These are phyloP conservation scores for Didymella exigua DNA, from an alignment of 2,329 filamentous ascomycete genomes.

Conservation along the genomic window DNA sequence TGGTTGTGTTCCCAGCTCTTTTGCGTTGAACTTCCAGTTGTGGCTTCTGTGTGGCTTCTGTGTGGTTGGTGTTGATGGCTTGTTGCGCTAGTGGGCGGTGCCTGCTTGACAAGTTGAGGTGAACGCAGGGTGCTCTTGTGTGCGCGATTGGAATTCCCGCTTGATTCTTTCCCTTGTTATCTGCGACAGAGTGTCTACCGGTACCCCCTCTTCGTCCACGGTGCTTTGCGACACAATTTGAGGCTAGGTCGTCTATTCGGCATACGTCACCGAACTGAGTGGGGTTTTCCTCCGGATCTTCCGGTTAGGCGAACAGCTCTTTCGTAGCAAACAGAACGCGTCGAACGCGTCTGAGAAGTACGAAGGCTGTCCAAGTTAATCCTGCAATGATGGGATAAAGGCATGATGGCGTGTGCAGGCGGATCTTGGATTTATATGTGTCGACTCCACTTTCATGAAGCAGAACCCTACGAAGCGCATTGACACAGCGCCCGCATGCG, in stretches of 20 bases:
- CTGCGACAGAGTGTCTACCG: too few relatives aligned
- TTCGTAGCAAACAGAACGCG: not conserved
- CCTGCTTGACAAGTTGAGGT: not conserved
- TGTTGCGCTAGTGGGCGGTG: not conserved
- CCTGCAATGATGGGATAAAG: not conserved
- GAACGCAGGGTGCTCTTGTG: not conserved
- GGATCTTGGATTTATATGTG: not conserved
- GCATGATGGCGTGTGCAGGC: not conserved
- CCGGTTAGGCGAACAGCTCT: constrained; percentile 13
- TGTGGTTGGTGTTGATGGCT: constrained; percentile 5
- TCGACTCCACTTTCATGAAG: not conserved
- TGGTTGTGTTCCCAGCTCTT: not conserved
- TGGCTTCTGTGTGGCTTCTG: not conserved
- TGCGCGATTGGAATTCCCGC: not conserved
- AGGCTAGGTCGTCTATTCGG: constrained; percentile 5
- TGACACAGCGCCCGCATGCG: not conserved
- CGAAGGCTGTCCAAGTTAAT: not conserved
- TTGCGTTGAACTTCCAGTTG: not conserved
- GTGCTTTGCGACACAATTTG: not conserved
- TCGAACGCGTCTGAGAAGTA: constrained; percentile 1
- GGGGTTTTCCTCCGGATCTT: constrained; percentile 30
- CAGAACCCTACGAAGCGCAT: not conserved
- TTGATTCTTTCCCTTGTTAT: too few relatives aligned
- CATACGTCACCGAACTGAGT: constrained; percentile 27
- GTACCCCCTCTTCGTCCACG: not conserved